Base-by-base conservation (phyloP, 2,329 filamentous ascomycete genomes). In the Clonostachys byssicola region DNA sequence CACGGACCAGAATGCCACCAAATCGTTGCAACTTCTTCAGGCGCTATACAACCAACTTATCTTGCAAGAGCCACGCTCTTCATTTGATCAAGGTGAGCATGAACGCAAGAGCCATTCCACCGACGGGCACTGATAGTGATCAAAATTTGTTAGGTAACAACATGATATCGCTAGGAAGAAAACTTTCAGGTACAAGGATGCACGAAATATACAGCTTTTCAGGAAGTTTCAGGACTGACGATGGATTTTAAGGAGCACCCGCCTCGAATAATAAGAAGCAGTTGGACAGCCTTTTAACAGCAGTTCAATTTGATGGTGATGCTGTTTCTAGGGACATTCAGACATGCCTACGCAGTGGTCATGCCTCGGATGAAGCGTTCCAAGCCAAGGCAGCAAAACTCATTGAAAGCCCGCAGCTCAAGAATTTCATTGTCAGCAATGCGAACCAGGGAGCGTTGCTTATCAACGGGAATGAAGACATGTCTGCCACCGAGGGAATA, bases 391-490 rank as follows among this genome's bases (percentile, higher is more conserved):
- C 36, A 18, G 36, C 36, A 12, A n/a, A 12, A 7, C 17, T 39
- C 3, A 39, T 39, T 12, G 7, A 5, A 39, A 39, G 17, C 17
- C 12, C 10, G 17, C 12, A 8, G 36, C 17, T 39, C 36, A 18
- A 39, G 10, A 12, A 8, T 8, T 39, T n/a, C 12, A 39, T 39
- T 7, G 4, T 12, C 14, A n/a, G 17, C 6, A n/a, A 39, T 39
- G 1, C 14, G 3, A n/a, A 13, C 23, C 48, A 38, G 8, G 12
- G 35, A 10, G 14, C 13, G 12, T 33, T 51, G 4, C 40, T 51
- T 1, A 41, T 51, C 13, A 46, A 51, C 36, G 49, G 49, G 6
- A 42, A 42, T 36, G 47, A 46, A 33, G 47, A 52, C 17, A n/a
- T 42, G 9, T 42, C 46, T 13, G 17, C 16, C 2, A 17, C 41